Conservation (phyloP, 1,139 yeast species). For the Casaregolazyma suthepensis region DNA sequence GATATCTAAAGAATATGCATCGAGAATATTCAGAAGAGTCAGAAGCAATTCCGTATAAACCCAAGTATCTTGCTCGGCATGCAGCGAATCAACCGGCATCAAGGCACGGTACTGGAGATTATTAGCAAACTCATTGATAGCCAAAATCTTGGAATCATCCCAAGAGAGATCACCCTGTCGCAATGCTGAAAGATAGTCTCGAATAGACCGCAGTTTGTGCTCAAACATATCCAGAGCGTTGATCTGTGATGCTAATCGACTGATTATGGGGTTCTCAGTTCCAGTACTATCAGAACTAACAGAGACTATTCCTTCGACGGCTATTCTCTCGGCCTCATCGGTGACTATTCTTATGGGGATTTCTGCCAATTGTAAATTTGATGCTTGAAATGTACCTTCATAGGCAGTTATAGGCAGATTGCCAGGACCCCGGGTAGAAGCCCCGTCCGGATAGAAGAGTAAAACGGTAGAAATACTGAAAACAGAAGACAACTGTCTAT, state of each 20-base stretch:
- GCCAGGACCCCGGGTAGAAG: slow-evolving; percentile 11
- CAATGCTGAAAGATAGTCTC: slow-evolving; percentile 23
- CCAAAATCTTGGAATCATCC: slow-evolving; percentile 24
- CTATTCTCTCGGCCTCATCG: slow-evolving; percentile 34
- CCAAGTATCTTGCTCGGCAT: slow-evolving; percentile 22
- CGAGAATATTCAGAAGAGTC: slow-evolving; percentile 22
- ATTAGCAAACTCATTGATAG: slow-evolving; percentile 22
- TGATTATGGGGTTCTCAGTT: slow-evolving; percentile 7
- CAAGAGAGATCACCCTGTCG: slow-evolving; percentile 15
- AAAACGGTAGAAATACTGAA: slow-evolving; percentile 20
- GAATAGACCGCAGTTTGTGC: slow-evolving; percentile 23
- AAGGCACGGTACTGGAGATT: neutral
- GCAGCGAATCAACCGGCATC: slow-evolving; percentile 8
- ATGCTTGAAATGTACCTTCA: slow-evolving; percentile 25
- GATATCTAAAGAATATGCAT: slow-evolving; percentile 5
- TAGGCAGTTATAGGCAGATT: slow-evolving; percentile 29
- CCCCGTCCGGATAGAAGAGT: slow-evolving; percentile 19
- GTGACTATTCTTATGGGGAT: slow-evolving; percentile 26
- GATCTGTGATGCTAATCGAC: slow-evolving; percentile 24
- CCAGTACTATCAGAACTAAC: slow-evolving; percentile 14
- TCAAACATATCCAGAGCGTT: slow-evolving; percentile 30
- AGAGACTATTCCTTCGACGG: slow-evolving; percentile 31
- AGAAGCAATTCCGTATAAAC: slow-evolving; percentile 23
- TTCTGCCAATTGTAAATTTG: slow-evolving; percentile 19
- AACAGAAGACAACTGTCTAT: slow-evolving; percentile 19